Conservation (phyloP, 164 flowering plant genomes). For the Annona cherimola region DNA sequence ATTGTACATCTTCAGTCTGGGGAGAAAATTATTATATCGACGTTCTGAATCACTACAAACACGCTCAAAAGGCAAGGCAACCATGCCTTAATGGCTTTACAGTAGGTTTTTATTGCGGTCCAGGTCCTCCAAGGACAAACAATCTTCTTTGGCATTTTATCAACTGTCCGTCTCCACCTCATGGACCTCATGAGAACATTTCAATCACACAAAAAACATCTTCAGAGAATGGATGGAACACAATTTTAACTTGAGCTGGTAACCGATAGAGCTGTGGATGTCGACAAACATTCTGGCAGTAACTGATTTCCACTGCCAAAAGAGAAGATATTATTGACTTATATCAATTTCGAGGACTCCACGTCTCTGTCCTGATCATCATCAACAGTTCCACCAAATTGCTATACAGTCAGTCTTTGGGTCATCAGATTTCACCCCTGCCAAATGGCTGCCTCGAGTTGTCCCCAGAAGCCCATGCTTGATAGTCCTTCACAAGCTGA, state of each 20-base stretch:
- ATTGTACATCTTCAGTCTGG: no score
- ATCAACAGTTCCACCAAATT: neutral
- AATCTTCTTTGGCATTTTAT: no score
- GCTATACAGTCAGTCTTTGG: neutral
- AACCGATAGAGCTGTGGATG: neutral
- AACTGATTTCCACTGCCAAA: neutral
- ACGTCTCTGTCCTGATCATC: neutral
- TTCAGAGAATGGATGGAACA: neutral
- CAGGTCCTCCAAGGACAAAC: no score
- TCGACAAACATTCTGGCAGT: neutral
- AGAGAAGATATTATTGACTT: neutral
- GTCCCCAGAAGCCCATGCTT: constrained; percentile 88
- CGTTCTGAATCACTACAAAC: no score
- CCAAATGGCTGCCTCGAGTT: constrained; percentile 79
- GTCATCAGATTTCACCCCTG: constrained; percentile 59
- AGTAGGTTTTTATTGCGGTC: no score
- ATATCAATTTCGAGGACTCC: no score
- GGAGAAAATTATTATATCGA: no score
- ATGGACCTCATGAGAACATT: no score
- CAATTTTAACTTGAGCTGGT: neutral
- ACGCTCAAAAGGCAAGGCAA: no score
- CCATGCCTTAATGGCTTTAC: no score
- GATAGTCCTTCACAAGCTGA: constrained; percentile 83
- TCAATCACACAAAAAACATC: no score
- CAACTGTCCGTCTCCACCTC: no score